Conservation (phyloP, 2,329 filamentous ascomycete species). For the Claviceps maximensis region DNA sequence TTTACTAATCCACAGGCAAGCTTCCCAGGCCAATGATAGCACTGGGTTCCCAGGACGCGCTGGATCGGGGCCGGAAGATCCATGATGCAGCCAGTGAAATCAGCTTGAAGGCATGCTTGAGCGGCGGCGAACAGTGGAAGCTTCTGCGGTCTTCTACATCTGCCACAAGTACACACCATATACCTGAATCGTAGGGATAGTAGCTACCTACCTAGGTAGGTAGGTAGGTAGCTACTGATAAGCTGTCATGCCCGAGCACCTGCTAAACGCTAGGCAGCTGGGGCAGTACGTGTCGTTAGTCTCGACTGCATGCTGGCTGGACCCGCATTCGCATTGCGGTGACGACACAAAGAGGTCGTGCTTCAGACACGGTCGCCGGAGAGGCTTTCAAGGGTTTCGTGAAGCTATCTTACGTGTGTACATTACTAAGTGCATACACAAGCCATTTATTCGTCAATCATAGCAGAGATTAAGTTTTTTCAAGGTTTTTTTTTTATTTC, state of each 20-base stretch:
- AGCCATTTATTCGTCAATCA: too few relatives aligned
- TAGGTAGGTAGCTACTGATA: too few relatives aligned
- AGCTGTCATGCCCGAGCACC: not conserved
- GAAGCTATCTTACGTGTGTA: not conserved
- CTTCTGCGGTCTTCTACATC: conserved; percentile 4
- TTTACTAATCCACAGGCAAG: conserved; percentile 7
- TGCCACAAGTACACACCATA: too few relatives aligned
- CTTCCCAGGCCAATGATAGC: conserved; percentile 21
- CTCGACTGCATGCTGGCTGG: not conserved
- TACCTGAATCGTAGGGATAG: too few relatives aligned
- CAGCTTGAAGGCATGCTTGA: not conserved
- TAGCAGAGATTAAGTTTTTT: too few relatives aligned
- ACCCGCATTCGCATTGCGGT: not conserved
- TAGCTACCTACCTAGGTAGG: too few relatives aligned
- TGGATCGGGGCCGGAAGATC: conserved; percentile 21
- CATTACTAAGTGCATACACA: not conserved
- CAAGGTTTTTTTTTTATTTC: too few relatives aligned
- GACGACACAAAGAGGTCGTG: not conserved
- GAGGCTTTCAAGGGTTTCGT: not conserved
- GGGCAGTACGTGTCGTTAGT: conserved; percentile 1
- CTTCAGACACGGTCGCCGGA: not conserved
- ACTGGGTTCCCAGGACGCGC: conserved; percentile 11
- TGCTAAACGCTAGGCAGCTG: conserved; percentile 3
- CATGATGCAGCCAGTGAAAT: conserved; percentile 15
- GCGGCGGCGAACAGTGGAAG: conserved; percentile 6